Evolutionary conservation across 2,329 filamentous ascomycete genomes (phyloP).

Genomic region (Cercospora sp.): DNA sequence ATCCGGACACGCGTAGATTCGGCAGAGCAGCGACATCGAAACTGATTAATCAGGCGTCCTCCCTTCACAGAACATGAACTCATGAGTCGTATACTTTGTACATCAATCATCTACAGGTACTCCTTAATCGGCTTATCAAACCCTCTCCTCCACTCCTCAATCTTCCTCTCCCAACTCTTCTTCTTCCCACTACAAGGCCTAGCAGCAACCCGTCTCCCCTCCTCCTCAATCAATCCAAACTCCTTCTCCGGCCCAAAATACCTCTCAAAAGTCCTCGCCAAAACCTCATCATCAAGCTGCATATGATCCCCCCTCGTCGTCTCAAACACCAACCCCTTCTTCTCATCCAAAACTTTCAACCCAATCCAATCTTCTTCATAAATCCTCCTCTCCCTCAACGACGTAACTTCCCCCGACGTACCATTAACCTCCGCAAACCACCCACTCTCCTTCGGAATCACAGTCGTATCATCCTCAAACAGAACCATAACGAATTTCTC

Average conservation of each 20-base stretch:
- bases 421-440: constrained; percentile 89
- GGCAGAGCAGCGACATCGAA: background rate
- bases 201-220: background rate
- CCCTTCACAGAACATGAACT: background rate
- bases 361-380: constrained; percentile 96
- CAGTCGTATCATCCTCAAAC: constrained; percentile 82
- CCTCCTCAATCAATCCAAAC: background rate
- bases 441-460: constrained; percentile 83
- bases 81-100: background rate
- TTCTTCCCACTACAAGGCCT: constrained; percentile 12
- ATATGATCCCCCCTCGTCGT: constrained; percentile 78
- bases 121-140: constrained; percentile 14
- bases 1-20: background rate
- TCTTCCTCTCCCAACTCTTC: constrained; percentile 9
- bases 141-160: constrained; percentile 7
- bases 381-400: constrained; percentile 66
- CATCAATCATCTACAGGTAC: constrained; percentile 15
- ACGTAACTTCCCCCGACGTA: constrained; percentile 61
- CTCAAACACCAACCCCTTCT: constrained; percentile 75
- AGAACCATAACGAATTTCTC: constrained; percentile 84
- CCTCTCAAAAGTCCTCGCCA: constrained; percentile 65
- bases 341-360: constrained; percentile 73
- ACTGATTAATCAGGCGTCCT: background rate
- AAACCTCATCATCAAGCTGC: constrained; percentile 65
- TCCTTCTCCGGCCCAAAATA: constrained; percentile 58